Percentiles rank a stretch among this genome's conserved stretches.
These are phyloP conservation scores for Chimonanthus salicifolius DNA, from an alignment of 164 flowering plant species.

Conservation along the genomic window DNA sequence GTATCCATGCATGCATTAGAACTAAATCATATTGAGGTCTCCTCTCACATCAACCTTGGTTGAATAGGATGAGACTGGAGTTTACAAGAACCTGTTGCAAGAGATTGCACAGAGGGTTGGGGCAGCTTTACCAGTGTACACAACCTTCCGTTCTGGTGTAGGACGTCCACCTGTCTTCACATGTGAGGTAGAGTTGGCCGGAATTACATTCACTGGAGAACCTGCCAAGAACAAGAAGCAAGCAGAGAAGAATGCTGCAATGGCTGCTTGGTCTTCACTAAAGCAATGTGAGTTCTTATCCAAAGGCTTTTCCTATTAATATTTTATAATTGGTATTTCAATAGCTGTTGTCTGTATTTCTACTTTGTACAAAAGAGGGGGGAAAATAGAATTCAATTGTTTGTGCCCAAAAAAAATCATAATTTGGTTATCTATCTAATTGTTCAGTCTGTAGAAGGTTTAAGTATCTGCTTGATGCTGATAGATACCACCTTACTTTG, in stretches of 20 bases:
- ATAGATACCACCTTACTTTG: not conserved
- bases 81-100: slow-evolving; percentile 92
- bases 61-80: slow-evolving; percentile 94
- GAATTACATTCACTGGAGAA: slow-evolving; percentile 82
- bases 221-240: slow-evolving; percentile 97
- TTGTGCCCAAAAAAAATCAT: not conserved
- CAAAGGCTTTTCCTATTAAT: not conserved
- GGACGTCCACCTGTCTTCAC: slow-evolving; percentile 93
- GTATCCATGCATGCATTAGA: too few relatives aligned
- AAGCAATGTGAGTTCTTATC: slow-evolving; percentile 60
- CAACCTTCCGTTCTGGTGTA: slow-evolving; percentile 77
- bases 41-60: not conserved
- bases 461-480: not conserved
- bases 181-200: slow-evolving; percentile 83
- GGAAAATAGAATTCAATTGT: not conserved
- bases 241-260: slow-evolving; percentile 97
- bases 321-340: not conserved
- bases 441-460: not conserved
- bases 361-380: not conserved
- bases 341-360: too few relatives aligned
- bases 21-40: not conserved
- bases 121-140: slow-evolving; percentile 81
- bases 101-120: slow-evolving; percentile 98
- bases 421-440: not conserved
- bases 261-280: slow-evolving; percentile 95